phyloP scores from a whole-genome alignment of 257 asterid genomes.

The Phtheirospermum japonicum region DNA sequence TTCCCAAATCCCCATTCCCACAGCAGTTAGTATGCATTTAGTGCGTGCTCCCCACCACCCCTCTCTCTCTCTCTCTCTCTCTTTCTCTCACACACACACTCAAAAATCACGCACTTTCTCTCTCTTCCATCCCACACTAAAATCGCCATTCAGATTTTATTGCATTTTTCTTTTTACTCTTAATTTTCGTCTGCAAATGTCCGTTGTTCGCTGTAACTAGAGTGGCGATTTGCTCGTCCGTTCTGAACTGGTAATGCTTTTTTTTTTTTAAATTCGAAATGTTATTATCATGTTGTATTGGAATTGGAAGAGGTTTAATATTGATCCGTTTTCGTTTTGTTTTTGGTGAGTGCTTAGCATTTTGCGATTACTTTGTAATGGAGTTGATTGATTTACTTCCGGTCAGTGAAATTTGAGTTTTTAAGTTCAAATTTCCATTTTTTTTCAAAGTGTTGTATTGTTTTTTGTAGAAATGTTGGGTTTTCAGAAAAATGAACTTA shows the following conservation, averaged over 20 bases:
- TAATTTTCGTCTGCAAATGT: slow-evolving; percentile 22
- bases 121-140: slow-evolving; percentile 17
- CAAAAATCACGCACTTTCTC: slow-evolving; percentile 17
- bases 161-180: background rate
- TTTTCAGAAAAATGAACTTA: background rate
- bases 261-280: background rate
- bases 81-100: slow-evolving; percentile 25
- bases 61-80: slow-evolving; percentile 18
- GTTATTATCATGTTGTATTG: slow-evolving; percentile 21
- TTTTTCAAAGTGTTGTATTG: background rate
- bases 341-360: slow-evolving; percentile 7
- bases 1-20: slow-evolving; percentile 40
- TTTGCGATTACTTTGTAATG: slow-evolving; percentile 17
- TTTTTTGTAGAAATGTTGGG: background rate
- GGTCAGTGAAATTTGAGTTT: background rate
- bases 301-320: slow-evolving; percentile 3
- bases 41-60: slow-evolving; percentile 36
- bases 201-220: slow-evolving; percentile 21
- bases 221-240: slow-evolving; percentile 19
- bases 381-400: slow-evolving; percentile 12
- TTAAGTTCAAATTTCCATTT: background rate
- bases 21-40: slow-evolving; percentile 69
- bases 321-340: slow-evolving; percentile 14
- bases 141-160: slow-evolving; percentile 18
- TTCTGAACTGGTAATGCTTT: slow-evolving; percentile 29